Evolutionary conservation across 164 flowering plant genomes (phyloP).

Genomic region (Aristolochia contorta): DNA sequence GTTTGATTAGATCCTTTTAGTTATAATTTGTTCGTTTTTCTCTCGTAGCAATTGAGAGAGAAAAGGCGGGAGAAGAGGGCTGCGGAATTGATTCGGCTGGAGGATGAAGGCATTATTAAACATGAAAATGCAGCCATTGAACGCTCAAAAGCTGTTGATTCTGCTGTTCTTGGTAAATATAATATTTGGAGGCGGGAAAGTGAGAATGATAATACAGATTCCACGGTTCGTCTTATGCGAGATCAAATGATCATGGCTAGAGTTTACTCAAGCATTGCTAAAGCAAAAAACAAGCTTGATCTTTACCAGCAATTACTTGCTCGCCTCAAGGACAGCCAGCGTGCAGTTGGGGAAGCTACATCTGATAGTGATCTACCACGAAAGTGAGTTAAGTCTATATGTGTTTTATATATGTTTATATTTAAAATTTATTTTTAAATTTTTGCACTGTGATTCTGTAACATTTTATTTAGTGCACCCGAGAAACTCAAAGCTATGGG

Average conservation of each 20-base stretch:
- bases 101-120: conserved; percentile 63
- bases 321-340: conserved; percentile 86
- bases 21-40: neutral
- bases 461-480: conserved; percentile 43
- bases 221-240: conserved; percentile 81
- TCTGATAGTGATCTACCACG: conserved; percentile 71
- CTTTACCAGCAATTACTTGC: conserved; percentile 51
- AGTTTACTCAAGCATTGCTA: conserved; percentile 80
- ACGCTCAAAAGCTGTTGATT: conserved; percentile 87
- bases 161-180: conserved; percentile 89
- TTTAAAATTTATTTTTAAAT: neutral
- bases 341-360: conserved; percentile 68
- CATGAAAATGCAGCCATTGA: conserved; percentile 97
- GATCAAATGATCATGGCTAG: conserved; percentile 97
- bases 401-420: neutral
- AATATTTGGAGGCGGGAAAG: conserved; percentile 89
- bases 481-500: conserved; percentile 89
- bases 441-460: neutral
- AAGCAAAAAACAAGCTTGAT: conserved; percentile 58
- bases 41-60: conserved; percentile 66
- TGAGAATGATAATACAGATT: conserved; percentile 86
- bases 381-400: conserved; percentile 50
- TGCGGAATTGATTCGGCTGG: conserved; percentile 52
- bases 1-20: neutral
- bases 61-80: conserved; percentile 79